Percentiles rank a stretch among this genome's conserved stretches.
phyloP scores from a whole-genome alignment of 2,329 filamentous ascomycete species.

The Botrytis elliptica region DNA sequence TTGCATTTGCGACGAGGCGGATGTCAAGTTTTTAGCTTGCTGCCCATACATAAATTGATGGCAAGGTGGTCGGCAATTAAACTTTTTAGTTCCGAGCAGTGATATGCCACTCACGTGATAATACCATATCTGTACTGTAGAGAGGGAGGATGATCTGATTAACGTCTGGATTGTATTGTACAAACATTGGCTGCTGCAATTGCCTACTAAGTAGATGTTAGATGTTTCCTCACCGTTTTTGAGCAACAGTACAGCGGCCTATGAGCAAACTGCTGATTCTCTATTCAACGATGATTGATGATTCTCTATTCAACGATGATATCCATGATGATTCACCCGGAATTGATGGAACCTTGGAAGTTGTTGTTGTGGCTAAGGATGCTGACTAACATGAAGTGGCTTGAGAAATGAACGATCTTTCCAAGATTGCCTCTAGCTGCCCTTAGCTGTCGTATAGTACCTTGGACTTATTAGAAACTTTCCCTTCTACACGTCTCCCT shows the following conservation, averaged over 20 bases:
- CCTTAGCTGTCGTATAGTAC: not conserved
- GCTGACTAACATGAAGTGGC: not conserved
- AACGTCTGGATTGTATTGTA: not conserved
- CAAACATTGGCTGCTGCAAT: not conserved
- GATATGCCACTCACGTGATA: not conserved
- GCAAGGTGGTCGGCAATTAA: conserved; percentile 21
- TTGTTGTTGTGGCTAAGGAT: not conserved
- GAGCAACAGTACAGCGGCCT: not conserved
- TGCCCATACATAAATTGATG: not conserved
- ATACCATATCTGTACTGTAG: not conserved
- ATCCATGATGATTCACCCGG: not conserved
- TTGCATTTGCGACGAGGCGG: conserved; percentile 14
- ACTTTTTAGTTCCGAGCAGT: conserved; percentile 10
- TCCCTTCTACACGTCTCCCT: not conserved
- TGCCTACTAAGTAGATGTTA: not conserved
- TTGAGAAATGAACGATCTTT: not conserved
- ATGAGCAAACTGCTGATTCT: not conserved
- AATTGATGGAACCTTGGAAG: too few species aligned
- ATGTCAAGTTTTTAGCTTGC: conserved; percentile 13
- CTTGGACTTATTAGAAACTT: not conserved
- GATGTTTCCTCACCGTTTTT: not conserved
- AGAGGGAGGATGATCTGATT: too few species aligned
- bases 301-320: not conserved
- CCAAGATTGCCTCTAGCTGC: not conserved
- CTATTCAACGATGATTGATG: not conserved